Evolutionary conservation across 495 filamentous ascomycete genomes (phyloP).

Genomic region (Penicillium malachiteum): DNA sequence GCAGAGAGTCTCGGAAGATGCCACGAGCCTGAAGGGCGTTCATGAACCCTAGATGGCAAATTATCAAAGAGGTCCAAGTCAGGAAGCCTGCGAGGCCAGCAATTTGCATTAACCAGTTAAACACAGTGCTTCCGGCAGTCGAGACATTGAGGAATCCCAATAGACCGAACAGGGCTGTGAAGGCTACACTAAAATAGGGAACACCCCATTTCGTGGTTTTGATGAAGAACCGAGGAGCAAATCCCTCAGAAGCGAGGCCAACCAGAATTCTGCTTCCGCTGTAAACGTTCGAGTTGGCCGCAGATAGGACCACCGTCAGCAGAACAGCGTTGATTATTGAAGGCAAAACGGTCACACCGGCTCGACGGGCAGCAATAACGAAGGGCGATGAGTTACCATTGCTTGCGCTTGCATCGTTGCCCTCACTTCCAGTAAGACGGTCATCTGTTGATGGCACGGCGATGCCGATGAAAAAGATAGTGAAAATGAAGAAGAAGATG

Average conservation of each 20-base stretch:
- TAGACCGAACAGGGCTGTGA: slow-evolving; percentile 51
- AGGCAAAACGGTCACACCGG: slow-evolving; percentile 64
- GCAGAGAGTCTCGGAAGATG: slow-evolving; percentile 54
- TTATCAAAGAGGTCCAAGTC: slow-evolving; percentile 60
- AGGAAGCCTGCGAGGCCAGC: slow-evolving; percentile 65
- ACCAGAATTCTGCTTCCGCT: slow-evolving; percentile 67
- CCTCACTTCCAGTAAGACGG: slow-evolving; percentile 29
- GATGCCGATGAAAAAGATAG: slow-evolving; percentile 73
- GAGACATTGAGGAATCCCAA: slow-evolving; percentile 54
- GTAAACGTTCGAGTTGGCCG: slow-evolving; percentile 81
- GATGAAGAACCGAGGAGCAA: slow-evolving; percentile 57
- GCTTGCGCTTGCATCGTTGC: slow-evolving; percentile 46
- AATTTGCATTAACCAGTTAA: slow-evolving; percentile 62
- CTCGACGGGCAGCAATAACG: slow-evolving; percentile 61
- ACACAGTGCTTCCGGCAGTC: slow-evolving; percentile 49
- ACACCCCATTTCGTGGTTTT: slow-evolving; percentile 49
- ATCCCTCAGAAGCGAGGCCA: slow-evolving; percentile 59
- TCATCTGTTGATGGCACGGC: slow-evolving; percentile 55
- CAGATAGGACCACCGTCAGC: slow-evolving; percentile 67
- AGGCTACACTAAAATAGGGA: slow-evolving; percentile 49
- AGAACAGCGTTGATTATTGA: slow-evolving; percentile 78
- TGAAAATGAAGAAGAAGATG: slow-evolving; percentile 71
- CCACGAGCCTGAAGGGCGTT: slow-evolving; percentile 55
- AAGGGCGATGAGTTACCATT: slow-evolving; percentile 60
- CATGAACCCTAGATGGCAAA: slow-evolving; percentile 64